Evolutionary conservation across 1,284 basidiomycete species (phyloP).

Genomic region (Ustanciosporium gigantosporum): DNA sequence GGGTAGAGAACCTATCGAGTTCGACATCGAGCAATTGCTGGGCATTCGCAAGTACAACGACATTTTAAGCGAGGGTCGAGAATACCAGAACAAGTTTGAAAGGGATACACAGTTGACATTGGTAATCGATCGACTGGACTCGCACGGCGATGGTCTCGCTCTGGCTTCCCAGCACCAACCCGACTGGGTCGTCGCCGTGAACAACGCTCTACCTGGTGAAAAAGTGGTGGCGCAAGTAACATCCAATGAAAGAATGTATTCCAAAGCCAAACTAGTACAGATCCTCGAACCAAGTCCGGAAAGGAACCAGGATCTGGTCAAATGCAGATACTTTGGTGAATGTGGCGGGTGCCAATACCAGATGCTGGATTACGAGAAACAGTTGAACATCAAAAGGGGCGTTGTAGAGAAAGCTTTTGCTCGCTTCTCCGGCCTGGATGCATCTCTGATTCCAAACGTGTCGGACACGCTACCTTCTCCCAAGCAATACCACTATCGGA

Average conservation of each 20-base stretch:
- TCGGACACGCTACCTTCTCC: conserved; percentile 82
- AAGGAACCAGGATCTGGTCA: conserved; percentile 40
- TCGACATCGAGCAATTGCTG: conserved; percentile 53
- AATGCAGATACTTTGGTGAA: conserved; percentile 57
- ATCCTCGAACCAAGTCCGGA: conserved; percentile 16
- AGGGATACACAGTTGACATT: conserved; percentile 42
- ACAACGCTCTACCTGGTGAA: conserved; percentile 52
- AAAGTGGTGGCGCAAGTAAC: conserved; percentile 40
- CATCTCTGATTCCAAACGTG: conserved; percentile 70
- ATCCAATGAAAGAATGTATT: conserved; percentile 48
- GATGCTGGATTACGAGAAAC: conserved; percentile 78
- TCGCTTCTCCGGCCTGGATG: conserved; percentile 64
- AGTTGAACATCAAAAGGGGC: conserved; percentile 80
- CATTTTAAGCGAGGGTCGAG: conserved; percentile 39
- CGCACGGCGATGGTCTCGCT: conserved; percentile 58
- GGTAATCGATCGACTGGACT: conserved; percentile 47
- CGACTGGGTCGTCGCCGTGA: conserved; percentile 56
- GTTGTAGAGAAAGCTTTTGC: conserved; percentile 82
- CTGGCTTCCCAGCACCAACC: conserved; percentile 16
- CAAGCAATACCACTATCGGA: conserved; percentile 86
- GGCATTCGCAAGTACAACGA: conserved; percentile 40
- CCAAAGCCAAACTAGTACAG: conserved; percentile 45
- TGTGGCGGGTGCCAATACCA: conserved; percentile 60
- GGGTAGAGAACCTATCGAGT: conserved; percentile 55
- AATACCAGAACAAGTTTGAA: conserved; percentile 42